These are phyloP conservation scores for Starmerella cellae DNA, from an alignment of 805 yeast genomes.

Conservation along the genomic window DNA sequence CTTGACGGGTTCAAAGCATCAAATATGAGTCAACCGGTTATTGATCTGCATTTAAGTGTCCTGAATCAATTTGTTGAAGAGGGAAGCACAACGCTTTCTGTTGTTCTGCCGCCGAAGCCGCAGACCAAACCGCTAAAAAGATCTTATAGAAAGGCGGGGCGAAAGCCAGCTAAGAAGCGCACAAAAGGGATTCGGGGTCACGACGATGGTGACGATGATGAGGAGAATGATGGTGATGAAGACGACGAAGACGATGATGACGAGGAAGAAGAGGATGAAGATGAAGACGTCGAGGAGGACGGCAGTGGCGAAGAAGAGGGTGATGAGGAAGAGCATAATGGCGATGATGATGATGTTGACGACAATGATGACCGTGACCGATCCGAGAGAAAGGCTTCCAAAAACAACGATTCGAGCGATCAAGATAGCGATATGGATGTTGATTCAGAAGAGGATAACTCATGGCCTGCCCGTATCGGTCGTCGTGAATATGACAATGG, in stretches of 20 bases:
- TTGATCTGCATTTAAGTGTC: constrained; percentile 57
- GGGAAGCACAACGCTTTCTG: constrained; percentile 29
- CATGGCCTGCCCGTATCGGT: constrained; percentile 67
- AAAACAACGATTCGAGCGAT: neutral
- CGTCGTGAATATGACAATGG: constrained; percentile 70
- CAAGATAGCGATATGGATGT: neutral
- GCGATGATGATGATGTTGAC: constrained; percentile 18
- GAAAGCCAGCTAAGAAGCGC: constrained; percentile 1
- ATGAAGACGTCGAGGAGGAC: constrained; percentile 18
- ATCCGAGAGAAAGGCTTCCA: neutral
- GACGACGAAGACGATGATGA: constrained; percentile 26
- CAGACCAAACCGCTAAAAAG: constrained; percentile 22
- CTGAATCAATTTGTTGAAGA: constrained; percentile 42
- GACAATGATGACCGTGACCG: constrained; percentile 11
- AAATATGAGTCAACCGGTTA: constrained; percentile 29
- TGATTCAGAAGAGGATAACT: constrained; percentile 1
- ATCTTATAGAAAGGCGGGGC: neutral
- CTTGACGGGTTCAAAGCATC: constrained; percentile 38
- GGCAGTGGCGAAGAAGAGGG: constrained; percentile 14
- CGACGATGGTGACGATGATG: constrained; percentile 25
- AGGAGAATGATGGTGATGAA: constrained; percentile 17
- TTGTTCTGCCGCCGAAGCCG: constrained; percentile 26
- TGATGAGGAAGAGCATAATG: constrained; percentile 1
- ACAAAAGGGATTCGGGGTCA: constrained; percentile 24
- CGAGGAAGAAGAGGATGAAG: constrained; percentile 17